These are phyloP conservation scores for Coelastrella sp. DNA, from an alignment of 139 green algal genomes.

Conservation along the genomic window DNA sequence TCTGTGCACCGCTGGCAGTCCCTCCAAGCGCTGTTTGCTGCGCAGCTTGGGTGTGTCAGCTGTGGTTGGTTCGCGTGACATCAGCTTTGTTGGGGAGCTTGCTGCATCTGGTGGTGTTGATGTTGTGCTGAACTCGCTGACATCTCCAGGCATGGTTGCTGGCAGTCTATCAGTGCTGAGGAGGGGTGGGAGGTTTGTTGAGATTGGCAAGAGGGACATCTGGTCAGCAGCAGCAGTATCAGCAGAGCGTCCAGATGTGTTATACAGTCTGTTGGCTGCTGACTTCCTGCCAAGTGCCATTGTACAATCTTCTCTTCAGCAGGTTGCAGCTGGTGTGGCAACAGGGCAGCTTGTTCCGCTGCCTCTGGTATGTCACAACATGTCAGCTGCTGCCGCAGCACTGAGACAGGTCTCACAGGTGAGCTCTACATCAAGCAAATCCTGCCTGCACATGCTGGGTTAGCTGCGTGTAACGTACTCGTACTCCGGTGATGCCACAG, in stretches of 20 bases:
- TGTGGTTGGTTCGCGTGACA: conserved; percentile 75
- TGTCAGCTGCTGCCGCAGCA: conserved; percentile 54
- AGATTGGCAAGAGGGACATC: conserved; percentile 94
- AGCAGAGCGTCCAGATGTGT: conserved; percentile 83
- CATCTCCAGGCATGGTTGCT: conserved; percentile 83
- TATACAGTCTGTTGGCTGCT: conserved; percentile 76
- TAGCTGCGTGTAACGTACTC: neutral
- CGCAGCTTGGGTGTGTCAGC: conserved; percentile 62
- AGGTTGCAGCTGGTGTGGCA: conserved; percentile 55
- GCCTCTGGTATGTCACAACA: conserved; percentile 48
- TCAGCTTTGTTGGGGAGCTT: conserved; percentile 71
- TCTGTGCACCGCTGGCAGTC: conserved; percentile 76
- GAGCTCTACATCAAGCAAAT: neutral
- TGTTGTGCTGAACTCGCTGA: conserved; percentile 88
- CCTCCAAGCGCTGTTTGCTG: conserved; percentile 80
- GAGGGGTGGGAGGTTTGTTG: conserved; percentile 77
- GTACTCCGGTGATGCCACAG: neutral
- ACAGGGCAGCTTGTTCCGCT: conserved; percentile 57
- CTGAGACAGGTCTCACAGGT: conserved; percentile 66
- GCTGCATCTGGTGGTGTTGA: conserved; percentile 54
- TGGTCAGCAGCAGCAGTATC: conserved; percentile 69
- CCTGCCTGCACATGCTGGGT: neutral
- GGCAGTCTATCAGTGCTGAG: conserved; percentile 69
- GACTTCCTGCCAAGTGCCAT: conserved; percentile 73
- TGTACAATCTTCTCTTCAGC: conserved; percentile 52